Conservation (phyloP, 169 alveolate species). For the Eimeria maxima region DNA sequence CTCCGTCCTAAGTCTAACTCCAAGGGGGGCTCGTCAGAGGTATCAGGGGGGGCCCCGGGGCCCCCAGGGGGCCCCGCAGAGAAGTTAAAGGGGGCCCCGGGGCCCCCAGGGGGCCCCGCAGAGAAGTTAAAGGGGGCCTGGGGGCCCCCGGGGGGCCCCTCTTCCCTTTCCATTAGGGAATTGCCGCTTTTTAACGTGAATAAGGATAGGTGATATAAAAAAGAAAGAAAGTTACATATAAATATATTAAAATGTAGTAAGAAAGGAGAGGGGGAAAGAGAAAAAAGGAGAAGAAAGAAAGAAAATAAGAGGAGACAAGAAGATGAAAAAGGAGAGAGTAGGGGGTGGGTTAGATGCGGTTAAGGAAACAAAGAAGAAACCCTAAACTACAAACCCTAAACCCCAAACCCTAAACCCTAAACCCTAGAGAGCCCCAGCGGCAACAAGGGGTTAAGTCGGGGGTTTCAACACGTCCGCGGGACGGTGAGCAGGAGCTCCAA, state of each 20-base stretch:
- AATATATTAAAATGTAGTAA: too few species aligned
- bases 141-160: constrained; percentile 25
- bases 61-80: constrained; percentile 18
- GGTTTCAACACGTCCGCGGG: background rate
- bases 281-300: too few species aligned
- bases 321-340: too few species aligned
- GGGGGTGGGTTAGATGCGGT: too few species aligned
- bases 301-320: too few species aligned
- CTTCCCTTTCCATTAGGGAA: background rate
- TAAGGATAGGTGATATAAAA: too few species aligned
- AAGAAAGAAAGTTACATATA: too few species aligned
- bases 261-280: too few species aligned
- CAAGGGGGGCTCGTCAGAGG: constrained; percentile 2
- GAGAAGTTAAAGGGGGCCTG: too few species aligned
- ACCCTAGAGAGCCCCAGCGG: background rate
- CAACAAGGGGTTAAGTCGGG: too few species aligned
- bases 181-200: too few species aligned
- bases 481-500: background rate
- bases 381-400: background rate
- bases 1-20: background rate
- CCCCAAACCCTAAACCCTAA: constrained; percentile 3
- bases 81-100: too few species aligned
- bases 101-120: constrained; percentile 2
- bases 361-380: background rate
- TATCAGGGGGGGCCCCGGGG: background rate